phyloP scores from a whole-genome alignment of 306 rosid genomes.

The Medicago lupulina region DNA sequence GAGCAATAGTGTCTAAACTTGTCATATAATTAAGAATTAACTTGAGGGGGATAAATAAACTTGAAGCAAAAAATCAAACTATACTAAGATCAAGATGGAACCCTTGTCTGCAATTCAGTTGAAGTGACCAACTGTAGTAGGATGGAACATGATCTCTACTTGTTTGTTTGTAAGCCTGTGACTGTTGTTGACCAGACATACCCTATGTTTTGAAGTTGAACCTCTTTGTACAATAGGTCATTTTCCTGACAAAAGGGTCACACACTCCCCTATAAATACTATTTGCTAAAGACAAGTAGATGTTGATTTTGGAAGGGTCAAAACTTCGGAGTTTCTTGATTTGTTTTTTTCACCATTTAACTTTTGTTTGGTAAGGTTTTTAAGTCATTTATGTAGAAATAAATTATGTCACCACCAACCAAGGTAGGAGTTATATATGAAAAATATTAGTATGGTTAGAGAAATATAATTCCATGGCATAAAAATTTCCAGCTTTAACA shows the following conservation, averaged over 20 bases:
- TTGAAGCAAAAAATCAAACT: not conserved
- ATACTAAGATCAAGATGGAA: not conserved
- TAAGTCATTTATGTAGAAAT: not conserved
- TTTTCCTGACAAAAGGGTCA: constrained; percentile 32
- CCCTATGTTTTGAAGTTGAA: not conserved
- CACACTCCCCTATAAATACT: constrained; percentile 25
- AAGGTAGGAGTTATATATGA: too few species aligned
- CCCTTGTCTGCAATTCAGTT: constrained; percentile 1
- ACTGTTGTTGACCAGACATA: constrained; percentile 37
- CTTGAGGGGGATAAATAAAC: constrained; percentile 26
- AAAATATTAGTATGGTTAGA: not conserved
- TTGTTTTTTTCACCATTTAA: not conserved
- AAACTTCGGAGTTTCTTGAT: not conserved
- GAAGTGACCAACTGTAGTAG: constrained; percentile 7
- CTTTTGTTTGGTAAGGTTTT: constrained; percentile 26
- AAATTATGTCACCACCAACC: constrained; percentile 2
- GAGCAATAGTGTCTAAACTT: constrained; percentile 10
- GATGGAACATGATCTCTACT: constrained; percentile 31
- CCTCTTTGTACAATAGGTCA: constrained; percentile 3
- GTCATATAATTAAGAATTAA: not conserved
- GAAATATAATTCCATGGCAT: not conserved
- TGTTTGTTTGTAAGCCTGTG: constrained; percentile 20
- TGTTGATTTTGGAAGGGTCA: not conserved
- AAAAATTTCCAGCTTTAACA: constrained; percentile 7
- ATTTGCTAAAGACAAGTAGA: constrained; percentile 1